Base-by-base conservation (phyloP, 2,329 filamentous ascomycete species). In the Fusarium sublunatum region DNA sequence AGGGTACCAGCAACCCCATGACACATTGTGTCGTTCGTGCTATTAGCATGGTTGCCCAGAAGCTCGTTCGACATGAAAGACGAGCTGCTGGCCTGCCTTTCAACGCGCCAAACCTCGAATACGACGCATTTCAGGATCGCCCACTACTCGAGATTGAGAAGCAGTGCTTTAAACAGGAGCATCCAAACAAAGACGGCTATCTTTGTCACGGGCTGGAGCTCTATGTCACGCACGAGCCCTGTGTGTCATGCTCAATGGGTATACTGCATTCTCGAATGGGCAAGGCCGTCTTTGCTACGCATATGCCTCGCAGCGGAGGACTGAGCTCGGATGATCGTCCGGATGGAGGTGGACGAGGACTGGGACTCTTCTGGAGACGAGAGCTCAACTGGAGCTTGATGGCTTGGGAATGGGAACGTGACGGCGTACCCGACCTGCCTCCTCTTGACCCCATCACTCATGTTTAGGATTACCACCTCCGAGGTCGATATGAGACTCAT, bases 201-300 rank as follows among this genome's bases (percentile, higher is more conserved):
- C 87, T 99, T 19, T 98, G 94, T 78, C 92, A 96, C 67, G 91
- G 92, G 51, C 84, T 99, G 28, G 94, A 98, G 76, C 86, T 99
- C 53, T 98, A 97, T 78, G 83, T 96, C 59, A 97, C 93, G 3
- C 93, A 98, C 73, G 95, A 99, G 78, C 95, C 95, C 6, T 99
- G 95, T 74, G 86, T 96, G 58, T 96, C 96, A 86, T 99, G 95
- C 78, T 92, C 91, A 32, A 98, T 98, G 95, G 95, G 92, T 2
- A 90, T 98, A 68, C 83, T 98, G 22, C 93, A 98, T 74, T 97
- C 94, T 8, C 87, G 95, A 46, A 97, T 99, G 83, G 89, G 91
- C 40, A 88, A 90, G 49, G 91, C 93, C 47, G 84, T 96, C 35
- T 96, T 97, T 77, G 87, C 86, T 63, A 83, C 88, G 61, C 86